A percentile compares a stretch with the other conserved stretches of the same genome.
phyloP scores from a whole-genome alignment of 352 stramenopile genomes.

The Globisporangium solare region DNA sequence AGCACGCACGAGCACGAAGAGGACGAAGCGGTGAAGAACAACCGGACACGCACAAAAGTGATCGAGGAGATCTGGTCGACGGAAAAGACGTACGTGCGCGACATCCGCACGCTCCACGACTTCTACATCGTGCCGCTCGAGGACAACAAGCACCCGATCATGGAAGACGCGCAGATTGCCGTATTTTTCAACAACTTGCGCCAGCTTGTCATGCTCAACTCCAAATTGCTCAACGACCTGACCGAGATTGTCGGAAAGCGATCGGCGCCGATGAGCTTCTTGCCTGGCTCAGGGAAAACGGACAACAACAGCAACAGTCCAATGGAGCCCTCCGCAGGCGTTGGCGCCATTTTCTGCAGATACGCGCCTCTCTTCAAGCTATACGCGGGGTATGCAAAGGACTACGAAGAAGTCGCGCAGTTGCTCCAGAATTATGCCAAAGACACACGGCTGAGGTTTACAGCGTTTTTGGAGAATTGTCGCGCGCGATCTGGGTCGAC shows the following conservation, averaged over 20 bases:
- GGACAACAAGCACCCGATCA: constrained; percentile 72
- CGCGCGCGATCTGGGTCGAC: constrained; percentile 38
- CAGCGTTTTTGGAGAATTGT: constrained; percentile 54
- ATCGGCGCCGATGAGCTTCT: constrained; percentile 5
- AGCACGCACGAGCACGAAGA: constrained; percentile 5
- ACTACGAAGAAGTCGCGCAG: constrained; percentile 71
- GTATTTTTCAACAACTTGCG: constrained; percentile 86
- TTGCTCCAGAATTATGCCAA: constrained; percentile 53
- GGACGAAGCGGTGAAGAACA: constrained; percentile 9
- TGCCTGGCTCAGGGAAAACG: not conserved
- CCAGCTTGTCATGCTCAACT: constrained; percentile 83
- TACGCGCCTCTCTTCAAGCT: constrained; percentile 82
- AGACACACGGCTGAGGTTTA: constrained; percentile 46
- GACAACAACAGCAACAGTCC: constrained; percentile 20
- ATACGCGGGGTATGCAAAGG: constrained; percentile 79
- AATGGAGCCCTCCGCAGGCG: constrained; percentile 29
- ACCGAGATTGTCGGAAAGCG: constrained; percentile 46
- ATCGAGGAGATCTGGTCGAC: constrained; percentile 80
- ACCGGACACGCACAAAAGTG: constrained; percentile 39
- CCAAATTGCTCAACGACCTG: constrained; percentile 73
- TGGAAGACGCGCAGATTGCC: constrained; percentile 79
- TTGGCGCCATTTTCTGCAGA: constrained; percentile 75
- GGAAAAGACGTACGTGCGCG: constrained; percentile 70
- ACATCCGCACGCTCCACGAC: constrained; percentile 73
- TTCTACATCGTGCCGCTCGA: constrained; percentile 79